Evolutionary conservation across 495 filamentous ascomycete species (phyloP), one percentile per base, ranked within the genome.

Genomic region (Hypoxylon trugodes): DNA sequence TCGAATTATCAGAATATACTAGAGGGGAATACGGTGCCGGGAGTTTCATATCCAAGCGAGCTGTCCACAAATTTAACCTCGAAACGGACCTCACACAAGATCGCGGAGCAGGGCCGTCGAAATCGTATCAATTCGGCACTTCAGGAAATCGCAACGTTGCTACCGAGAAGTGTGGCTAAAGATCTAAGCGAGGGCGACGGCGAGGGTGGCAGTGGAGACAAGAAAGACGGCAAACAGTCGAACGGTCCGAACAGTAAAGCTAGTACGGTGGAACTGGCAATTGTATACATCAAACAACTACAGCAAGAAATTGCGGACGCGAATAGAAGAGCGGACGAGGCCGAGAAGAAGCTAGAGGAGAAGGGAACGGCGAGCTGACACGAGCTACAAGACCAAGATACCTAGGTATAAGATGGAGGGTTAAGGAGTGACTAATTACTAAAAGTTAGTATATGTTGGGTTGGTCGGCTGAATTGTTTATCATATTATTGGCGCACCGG

Each of bases 1-100:
- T 97, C 93, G 15, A 98, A 98, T 72, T 98, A 98, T 70, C 95
- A 98, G 72, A 95, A 97, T 69, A 95, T 98, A 50, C 76, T 98
- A 22, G 94, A 98, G 71, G 95, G 95, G 37, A 98, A 89, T 35
- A 86, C 89, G 37, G 86, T 96, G 3, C 92, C 91, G 0, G 95
- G 95, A 8, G 89, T 98, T 19, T 90, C 87, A 1, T 98, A 97
- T 61, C 95, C 95, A 0, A 90, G 91, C 65, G 89, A 91, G 12
- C 82, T 98, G 15, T 94, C 92, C 3, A 95, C 93, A 26, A 96
- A 96, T 51, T 77, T 98, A 25, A 97, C 93, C 21, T 96, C 92
- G 7, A 98, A 98, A 79, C 90, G 95, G 60, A 98, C 95, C 5
- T 96, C 92, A 33, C 95, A 98, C 79, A 98, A 98, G 73, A 89